Evolutionary conservation across 2,329 filamentous ascomycete species (phyloP), one percentile per base, ranked within the genome.

Genomic region (Trichoderma harzianum): DNA sequence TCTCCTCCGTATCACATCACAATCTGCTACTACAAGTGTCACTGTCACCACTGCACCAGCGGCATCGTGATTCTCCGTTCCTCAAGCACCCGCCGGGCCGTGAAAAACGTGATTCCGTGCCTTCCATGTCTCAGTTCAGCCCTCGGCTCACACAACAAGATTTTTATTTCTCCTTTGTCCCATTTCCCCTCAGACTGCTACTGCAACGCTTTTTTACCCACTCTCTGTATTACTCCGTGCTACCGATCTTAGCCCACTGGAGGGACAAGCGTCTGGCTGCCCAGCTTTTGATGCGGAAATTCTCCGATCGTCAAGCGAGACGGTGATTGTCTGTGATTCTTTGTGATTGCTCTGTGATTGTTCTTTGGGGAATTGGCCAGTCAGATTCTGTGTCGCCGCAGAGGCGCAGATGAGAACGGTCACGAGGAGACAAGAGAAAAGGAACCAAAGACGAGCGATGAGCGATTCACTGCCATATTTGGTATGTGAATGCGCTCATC

Each of bases 11-110:
- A 39, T 39, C 36, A 39, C 39, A 43, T 43, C 39, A 21, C 47
- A 53, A 53, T 53, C 47, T 24, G 47, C 47, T 12, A 53, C 47
- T 12, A 12, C 47, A 53, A 53, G 47, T 51, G 43, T 51, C 43
- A 47, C 39, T 47, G 43, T 47, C 43, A 51, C 43, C 43, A 47
- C n/a, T 47, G 21, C 43, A 47, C 43, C 43, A 47, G 43, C 43
- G n/a, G n/a, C 43, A 51, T 51, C 10, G 43, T 21, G n/a, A 51
- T 12, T 21, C 43, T 51, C 43, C 47, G 34, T 51, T 34, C 36
- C 32, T 69, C 55, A 69, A 34, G 55, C 60, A 70, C 21, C 60
- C 34, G 24, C 30, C 68, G 68, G 68, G 68, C 68, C 58, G 68
- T 64, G 60, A 64, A 43, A 43, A 64, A 26, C 43, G 58, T 64